These are phyloP conservation scores for Citeromyces matritensis DNA, from an alignment of 805 yeast genomes.

Conservation along the genomic window DNA sequence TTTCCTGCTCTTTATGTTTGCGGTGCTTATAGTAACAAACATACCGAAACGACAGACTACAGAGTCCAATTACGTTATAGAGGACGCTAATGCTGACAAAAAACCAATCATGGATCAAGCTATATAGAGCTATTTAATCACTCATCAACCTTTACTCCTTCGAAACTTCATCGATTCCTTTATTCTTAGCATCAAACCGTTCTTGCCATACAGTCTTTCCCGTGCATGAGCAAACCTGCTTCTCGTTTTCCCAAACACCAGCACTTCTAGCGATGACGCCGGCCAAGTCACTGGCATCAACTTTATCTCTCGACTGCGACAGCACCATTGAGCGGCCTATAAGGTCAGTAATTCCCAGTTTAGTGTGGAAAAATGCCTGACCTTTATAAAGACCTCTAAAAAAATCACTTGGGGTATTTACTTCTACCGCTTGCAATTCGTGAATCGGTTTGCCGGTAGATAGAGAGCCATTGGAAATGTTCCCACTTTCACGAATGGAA, in stretches of 20 bases:
- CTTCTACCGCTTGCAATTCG: conserved; percentile 24
- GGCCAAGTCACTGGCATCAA: conserved; percentile 28
- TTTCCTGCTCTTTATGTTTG: conserved; percentile 15
- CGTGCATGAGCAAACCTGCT: conserved; percentile 84
- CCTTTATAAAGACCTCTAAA: conserved; percentile 18
- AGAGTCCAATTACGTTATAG: conserved; percentile 9
- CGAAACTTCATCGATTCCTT: conserved; percentile 1
- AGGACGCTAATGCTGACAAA: conserved; percentile 1
- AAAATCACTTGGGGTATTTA: conserved; percentile 17
- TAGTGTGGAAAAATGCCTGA: conserved; percentile 28
- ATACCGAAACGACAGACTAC: conserved; percentile 1
- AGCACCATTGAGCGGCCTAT: conserved; percentile 59
- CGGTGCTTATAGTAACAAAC: conserved; percentile 12
- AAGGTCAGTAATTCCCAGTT: conserved; percentile 36
- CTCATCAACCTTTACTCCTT: neutral
- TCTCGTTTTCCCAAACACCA: conserved; percentile 93
- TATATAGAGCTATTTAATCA: neutral
- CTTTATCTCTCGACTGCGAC: conserved; percentile 16
- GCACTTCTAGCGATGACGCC: conserved; percentile 96
- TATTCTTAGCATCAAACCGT: conserved; percentile 51
- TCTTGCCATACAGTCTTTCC: conserved; percentile 97
- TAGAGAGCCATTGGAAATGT: conserved; percentile 59
- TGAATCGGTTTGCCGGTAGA: conserved; percentile 42
- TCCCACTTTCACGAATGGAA: conserved; percentile 54
- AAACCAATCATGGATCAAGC: conserved; percentile 6